Conservation (phyloP, 129 eudicot species). For the Ambrosia trifida region DNA sequence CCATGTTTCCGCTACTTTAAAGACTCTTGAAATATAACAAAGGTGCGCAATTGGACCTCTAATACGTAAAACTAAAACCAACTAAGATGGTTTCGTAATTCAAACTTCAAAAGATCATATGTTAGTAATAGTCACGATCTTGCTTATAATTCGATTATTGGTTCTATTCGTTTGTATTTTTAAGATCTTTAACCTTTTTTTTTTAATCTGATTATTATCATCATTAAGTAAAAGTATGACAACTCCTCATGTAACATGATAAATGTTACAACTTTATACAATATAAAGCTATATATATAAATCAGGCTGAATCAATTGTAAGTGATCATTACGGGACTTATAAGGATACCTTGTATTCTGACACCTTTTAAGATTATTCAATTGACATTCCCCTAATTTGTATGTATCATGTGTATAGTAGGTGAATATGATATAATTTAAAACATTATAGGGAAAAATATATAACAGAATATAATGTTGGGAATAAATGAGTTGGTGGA, state of each 20-base stretch:
- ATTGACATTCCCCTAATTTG: slow-evolving; percentile 4
- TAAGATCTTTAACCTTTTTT: not conserved
- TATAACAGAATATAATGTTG: slow-evolving; percentile 22
- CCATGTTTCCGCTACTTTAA: not conserved
- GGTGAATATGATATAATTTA: slow-evolving; percentile 9
- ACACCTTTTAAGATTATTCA: not conserved
- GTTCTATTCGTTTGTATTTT: not conserved
- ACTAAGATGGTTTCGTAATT: not conserved
- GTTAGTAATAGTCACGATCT: not conserved
- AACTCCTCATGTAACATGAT: not conserved
- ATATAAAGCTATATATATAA: not conserved
- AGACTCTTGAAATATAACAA: not conserved
- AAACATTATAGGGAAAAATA: not conserved
- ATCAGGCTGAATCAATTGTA: not conserved
- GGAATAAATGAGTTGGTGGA: slow-evolving; percentile 31
- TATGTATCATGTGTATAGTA: not conserved
- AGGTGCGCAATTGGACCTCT: not conserved
- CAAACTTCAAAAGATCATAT: not conserved
- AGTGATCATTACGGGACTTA: not conserved
- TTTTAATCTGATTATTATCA: not conserved
- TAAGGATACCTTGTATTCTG: slow-evolving; percentile 7
- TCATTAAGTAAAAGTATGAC: not conserved
- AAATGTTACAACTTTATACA: not conserved
- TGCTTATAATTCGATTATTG: not conserved
- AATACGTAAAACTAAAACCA: not conserved